phyloP scores from a whole-genome alignment of 2,329 filamentous ascomycete species.

The Fusarium algeriense region DNA sequence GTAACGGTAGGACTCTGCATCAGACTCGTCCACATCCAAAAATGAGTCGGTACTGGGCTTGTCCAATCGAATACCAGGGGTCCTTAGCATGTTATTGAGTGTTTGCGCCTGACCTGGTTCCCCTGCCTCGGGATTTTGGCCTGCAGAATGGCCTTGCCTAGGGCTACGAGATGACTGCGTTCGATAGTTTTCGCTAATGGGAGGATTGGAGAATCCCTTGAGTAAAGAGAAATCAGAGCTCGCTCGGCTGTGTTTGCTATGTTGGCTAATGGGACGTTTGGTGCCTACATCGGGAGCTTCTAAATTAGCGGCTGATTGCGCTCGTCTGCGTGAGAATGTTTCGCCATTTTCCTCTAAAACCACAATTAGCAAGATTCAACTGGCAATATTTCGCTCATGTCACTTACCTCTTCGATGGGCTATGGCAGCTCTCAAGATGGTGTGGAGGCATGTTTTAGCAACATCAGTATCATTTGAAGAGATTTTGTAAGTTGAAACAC shows the following conservation, averaged over 20 bases:
- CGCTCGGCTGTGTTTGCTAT: constrained; percentile 76
- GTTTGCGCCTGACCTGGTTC: constrained; percentile 53
- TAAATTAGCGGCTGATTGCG: constrained; percentile 72
- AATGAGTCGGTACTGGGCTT: constrained; percentile 66
- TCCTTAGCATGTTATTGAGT: constrained; percentile 63
- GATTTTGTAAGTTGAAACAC: constrained; percentile 79
- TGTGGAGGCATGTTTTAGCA: constrained; percentile 79
- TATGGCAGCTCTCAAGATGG: constrained; percentile 79
- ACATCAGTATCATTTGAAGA: constrained; percentile 77
- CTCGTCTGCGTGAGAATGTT: constrained; percentile 63
- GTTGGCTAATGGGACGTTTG: constrained; percentile 67
- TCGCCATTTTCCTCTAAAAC: constrained; percentile 57
- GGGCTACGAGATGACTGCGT: constrained; percentile 51
- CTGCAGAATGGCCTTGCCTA: constrained; percentile 44
- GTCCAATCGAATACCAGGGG: constrained; percentile 66
- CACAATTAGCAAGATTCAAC: neutral
- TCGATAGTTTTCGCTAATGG: constrained; percentile 55
- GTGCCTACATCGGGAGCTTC: constrained; percentile 65
- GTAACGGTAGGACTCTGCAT: constrained; percentile 73
- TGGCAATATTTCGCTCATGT: neutral
- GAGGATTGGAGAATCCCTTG: constrained; percentile 64
- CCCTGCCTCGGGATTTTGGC: constrained; percentile 31
- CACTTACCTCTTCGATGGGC: constrained; percentile 72
- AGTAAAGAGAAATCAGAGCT: constrained; percentile 77
- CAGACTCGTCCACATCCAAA: constrained; percentile 77